Evolutionary conservation across 768 basidiomycete genomes (phyloP).

Genomic region (Leccinum subgranulosum): DNA sequence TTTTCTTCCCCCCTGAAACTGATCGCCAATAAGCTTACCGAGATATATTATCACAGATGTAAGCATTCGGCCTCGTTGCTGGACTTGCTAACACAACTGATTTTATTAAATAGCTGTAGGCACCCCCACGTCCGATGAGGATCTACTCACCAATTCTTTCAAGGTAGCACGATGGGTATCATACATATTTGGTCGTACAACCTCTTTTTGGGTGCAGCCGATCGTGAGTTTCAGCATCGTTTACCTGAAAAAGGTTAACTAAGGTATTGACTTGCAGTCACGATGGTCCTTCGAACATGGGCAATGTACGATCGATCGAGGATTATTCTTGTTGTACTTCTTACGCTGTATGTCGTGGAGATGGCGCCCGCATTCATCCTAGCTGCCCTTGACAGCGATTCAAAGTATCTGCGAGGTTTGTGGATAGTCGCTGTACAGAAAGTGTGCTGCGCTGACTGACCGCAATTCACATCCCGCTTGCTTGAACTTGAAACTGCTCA

Average conservation of each 20-base stretch:
- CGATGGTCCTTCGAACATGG: neutral
- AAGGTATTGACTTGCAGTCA: neutral
- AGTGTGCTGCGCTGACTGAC: neutral
- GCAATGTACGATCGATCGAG: neutral
- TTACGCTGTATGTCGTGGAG: neutral
- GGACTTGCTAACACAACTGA: neutral
- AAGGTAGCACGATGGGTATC: neutral
- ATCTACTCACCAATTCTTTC: neutral
- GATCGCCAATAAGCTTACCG: neutral
- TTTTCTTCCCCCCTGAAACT: neutral
- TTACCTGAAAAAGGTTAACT: neutral
- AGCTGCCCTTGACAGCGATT: neutral
- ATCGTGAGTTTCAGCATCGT: neutral
- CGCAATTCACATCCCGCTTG: neutral
- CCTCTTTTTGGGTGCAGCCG: neutral
- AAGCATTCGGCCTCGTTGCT: neutral
- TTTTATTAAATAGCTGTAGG: neutral
- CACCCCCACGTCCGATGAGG: neutral
- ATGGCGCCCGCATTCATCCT: neutral
- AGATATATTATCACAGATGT: neutral
- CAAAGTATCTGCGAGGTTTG: neutral
- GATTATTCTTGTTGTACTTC: neutral
- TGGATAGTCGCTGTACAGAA: neutral
- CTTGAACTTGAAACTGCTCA: neutral
- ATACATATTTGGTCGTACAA: neutral